phyloP scores from a whole-genome alignment of 441 rosid genomes.

The Erodium texanum region DNA sequence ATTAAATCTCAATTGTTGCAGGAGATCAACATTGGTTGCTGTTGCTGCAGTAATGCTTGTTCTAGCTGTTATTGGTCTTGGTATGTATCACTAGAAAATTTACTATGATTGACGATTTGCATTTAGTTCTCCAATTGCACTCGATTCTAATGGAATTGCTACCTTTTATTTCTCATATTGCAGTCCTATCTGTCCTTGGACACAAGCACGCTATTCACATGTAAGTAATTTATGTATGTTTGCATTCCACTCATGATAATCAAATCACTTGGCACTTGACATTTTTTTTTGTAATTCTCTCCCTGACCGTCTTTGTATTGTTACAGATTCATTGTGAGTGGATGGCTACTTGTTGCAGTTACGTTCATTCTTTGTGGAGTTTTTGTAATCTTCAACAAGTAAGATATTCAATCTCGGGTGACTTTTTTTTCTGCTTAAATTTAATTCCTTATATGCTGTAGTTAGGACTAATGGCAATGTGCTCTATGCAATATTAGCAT shows the following conservation, averaged over 20 bases:
- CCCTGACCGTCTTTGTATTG: background rate
- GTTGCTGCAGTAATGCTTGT: constrained; percentile 84
- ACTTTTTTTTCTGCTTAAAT: background rate
- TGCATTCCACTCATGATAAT: background rate
- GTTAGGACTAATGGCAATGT: background rate
- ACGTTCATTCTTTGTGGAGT: constrained; percentile 83
- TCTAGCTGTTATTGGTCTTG: constrained; percentile 65
- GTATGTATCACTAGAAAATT: constrained; percentile 35
- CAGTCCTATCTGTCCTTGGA: constrained; percentile 69
- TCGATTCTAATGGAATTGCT: background rate
- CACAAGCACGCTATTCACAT: constrained; percentile 62
- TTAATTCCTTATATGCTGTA: background rate
- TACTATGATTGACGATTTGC: background rate
- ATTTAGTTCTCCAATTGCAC: background rate
- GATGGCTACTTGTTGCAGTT: constrained; percentile 83
- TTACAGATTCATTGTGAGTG: constrained; percentile 72
- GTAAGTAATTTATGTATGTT: constrained; percentile 34
- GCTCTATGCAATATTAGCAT: background rate
- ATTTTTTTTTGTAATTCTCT: background rate
- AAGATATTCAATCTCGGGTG: constrained; percentile 22
- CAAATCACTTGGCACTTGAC: background rate
- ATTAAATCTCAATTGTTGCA: constrained; percentile 24
- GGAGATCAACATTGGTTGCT: constrained; percentile 63
- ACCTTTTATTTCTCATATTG: constrained; percentile 15
- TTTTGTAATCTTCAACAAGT: constrained; percentile 74